Percentiles rank a stretch among this genome's conserved stretches.
Evolutionary conservation across 2,329 filamentous ascomycete genomes (phyloP).

Genomic region (Pochonia chlamydosporia): DNA sequence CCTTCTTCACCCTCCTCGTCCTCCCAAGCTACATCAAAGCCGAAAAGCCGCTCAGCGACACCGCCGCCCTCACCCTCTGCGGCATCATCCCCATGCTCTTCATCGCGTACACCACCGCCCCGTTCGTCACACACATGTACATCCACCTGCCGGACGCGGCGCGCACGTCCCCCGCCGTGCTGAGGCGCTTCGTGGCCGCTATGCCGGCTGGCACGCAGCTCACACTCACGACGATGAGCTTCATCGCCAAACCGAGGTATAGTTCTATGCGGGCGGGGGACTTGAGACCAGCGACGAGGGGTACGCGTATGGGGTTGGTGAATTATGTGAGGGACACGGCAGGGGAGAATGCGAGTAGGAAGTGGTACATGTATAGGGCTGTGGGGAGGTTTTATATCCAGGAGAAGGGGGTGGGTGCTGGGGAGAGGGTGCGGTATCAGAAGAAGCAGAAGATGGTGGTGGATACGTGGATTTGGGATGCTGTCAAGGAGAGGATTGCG

Average conservation of each 20-base stretch:
- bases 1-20: slow-evolving; percentile 58
- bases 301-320: slow-evolving; percentile 32
- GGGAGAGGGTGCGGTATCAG: background rate
- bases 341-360: slow-evolving; percentile 26
- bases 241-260: slow-evolving; percentile 48
- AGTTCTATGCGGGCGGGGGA: slow-evolving; percentile 35
- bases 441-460: slow-evolving; percentile 16
- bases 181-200: slow-evolving; percentile 45
- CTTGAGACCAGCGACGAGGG: slow-evolving; percentile 19
- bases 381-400: slow-evolving; percentile 34
- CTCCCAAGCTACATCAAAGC: slow-evolving; percentile 51
- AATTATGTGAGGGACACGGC: slow-evolving; percentile 33
- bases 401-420: slow-evolving; percentile 13
- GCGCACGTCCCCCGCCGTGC: slow-evolving; percentile 50
- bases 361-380: slow-evolving; percentile 35
- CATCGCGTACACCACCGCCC: slow-evolving; percentile 58
- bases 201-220: slow-evolving; percentile 41
- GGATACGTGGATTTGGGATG: slow-evolving; percentile 36
- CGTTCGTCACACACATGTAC: slow-evolving; percentile 69
- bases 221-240: slow-evolving; percentile 49
- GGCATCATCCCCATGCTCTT: slow-evolving; percentile 61
- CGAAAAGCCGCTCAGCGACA: slow-evolving; percentile 29
- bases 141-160: slow-evolving; percentile 62
- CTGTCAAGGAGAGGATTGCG: slow-evolving; percentile 25
- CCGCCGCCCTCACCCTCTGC: slow-evolving; percentile 47